Evolutionary conservation across 768 basidiomycete species (phyloP).

Genomic region (Boletus bicolor): DNA sequence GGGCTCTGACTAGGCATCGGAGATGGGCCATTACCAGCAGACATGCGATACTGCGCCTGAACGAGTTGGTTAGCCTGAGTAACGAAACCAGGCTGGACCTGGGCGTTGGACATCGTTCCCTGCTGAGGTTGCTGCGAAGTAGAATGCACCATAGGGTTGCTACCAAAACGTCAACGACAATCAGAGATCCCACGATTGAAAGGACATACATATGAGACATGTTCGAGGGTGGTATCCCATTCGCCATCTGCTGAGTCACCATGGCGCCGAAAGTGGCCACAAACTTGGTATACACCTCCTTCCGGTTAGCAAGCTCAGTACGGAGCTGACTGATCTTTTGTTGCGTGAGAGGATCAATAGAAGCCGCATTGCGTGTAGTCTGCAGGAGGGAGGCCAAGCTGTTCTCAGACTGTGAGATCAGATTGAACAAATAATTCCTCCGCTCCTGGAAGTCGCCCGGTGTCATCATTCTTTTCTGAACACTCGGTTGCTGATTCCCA

Average conservation of each 20-base stretch:
- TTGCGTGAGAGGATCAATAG: slow-evolving; percentile 19
- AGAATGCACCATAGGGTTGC: slow-evolving; percentile 19
- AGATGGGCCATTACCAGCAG: slow-evolving; percentile 17
- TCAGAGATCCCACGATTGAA: not conserved
- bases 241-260: slow-evolving; percentile 25
- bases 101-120: slow-evolving; percentile 8
- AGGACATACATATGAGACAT: slow-evolving; percentile 35
- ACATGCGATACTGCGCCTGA: slow-evolving; percentile 18
- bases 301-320: slow-evolving; percentile 28
- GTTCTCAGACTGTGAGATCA: slow-evolving; percentile 17
- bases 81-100: slow-evolving; percentile 22
- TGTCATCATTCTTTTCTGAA: slow-evolving; percentile 23
- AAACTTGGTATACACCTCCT: slow-evolving; percentile 40
- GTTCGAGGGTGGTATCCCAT: slow-evolving; percentile 21
- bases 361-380: slow-evolving; percentile 7
- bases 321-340: slow-evolving; percentile 19
- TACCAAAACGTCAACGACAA: slow-evolving; percentile 13
- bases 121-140: slow-evolving; percentile 20
- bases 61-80: slow-evolving; percentile 15
- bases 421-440: slow-evolving; percentile 6
- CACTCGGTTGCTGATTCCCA: slow-evolving; percentile 21
- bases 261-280: slow-evolving; percentile 27
- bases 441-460: slow-evolving; percentile 25
- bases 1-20: slow-evolving; percentile 22
- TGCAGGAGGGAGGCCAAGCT: slow-evolving; percentile 5